Conservation (phyloP, 2,329 filamentous ascomycete genomes). For the Didymella lethalis region DNA sequence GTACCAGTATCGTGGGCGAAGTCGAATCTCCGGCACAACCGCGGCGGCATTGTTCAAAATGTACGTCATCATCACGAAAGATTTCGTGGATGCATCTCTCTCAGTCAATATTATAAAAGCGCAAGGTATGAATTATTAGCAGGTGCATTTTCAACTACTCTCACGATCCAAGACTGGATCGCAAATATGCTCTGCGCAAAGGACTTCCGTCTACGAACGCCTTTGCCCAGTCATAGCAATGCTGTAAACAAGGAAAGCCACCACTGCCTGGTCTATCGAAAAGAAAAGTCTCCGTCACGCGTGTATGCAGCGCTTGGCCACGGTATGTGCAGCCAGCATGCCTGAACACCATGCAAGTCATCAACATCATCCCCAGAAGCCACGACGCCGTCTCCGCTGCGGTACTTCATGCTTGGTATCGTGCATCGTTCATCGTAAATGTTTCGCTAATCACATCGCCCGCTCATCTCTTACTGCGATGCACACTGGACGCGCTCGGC, state of each 20-base stretch:
- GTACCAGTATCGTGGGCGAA: not conserved
- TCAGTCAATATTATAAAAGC: not conserved
- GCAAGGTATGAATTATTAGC: conserved; percentile 11
- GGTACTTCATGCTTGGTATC: conserved; percentile 14
- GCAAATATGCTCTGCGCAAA: conserved; percentile 17
- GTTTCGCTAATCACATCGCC: conserved; percentile 4
- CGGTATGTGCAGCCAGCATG: conserved; percentile 14
- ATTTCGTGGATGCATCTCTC: not conserved
- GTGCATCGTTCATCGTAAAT: conserved; percentile 20
- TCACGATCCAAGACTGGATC: conserved; percentile 8
- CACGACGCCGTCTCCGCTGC: conserved; percentile 14
- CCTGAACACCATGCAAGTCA: conserved; percentile 16
- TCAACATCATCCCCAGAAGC: conserved; percentile 19
- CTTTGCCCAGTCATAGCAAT: conserved; percentile 24
- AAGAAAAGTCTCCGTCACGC: conserved; percentile 4
- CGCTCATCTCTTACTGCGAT: conserved; percentile 71
- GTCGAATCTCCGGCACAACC: not conserved
- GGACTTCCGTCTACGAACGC: conserved; percentile 22
- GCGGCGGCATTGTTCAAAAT: not conserved
- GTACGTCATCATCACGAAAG: not conserved
- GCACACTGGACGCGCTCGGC: conserved; percentile 86
- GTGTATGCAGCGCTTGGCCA: not conserved
- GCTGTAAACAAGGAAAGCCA: conserved; percentile 21
- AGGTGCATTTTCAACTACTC: conserved; percentile 20
- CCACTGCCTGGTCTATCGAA: conserved; percentile 14